phyloP scores from a whole-genome alignment of 1,139 yeast genomes.

The Debaryomyces fabryi region DNA sequence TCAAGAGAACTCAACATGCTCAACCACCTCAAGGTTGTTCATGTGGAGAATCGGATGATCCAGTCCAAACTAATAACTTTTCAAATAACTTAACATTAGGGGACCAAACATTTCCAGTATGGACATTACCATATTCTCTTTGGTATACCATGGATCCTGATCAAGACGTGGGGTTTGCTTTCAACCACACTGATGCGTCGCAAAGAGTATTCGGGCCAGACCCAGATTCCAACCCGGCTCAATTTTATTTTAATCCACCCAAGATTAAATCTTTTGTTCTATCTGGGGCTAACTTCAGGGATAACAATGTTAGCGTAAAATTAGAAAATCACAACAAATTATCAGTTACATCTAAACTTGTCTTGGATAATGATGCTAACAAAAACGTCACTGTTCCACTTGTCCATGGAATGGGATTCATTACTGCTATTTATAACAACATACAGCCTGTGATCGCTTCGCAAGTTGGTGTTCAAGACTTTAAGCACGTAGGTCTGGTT shows the following conservation, averaged over 20 bases:
- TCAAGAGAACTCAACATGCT: conserved; percentile 24
- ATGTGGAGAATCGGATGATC: conserved; percentile 22
- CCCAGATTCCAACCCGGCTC: conserved; percentile 38
- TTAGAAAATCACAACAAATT: conserved; percentile 37
- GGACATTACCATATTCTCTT: conserved; percentile 52
- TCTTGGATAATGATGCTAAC: conserved; percentile 16
- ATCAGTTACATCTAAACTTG: conserved; percentile 34
- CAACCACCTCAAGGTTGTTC: conserved; percentile 38
- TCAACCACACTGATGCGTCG: conserved; percentile 45
- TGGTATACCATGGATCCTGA: conserved; percentile 46
- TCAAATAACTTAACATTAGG: conserved; percentile 46
- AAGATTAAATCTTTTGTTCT: conserved; percentile 46
- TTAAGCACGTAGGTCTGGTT: conserved; percentile 20
- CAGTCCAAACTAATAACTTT: conserved; percentile 51
- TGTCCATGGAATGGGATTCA: conserved; percentile 69
- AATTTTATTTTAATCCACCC: conserved; percentile 51
- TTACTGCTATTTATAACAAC: conserved; percentile 61
- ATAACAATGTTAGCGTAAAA: conserved; percentile 22
- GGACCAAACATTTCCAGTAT: conserved; percentile 49
- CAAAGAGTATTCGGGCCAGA: conserved; percentile 52
- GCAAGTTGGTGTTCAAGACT: conserved; percentile 63
- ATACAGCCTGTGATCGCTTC: conserved; percentile 59
- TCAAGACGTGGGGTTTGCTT: conserved; percentile 44
- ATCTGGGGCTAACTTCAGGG: conserved; percentile 33
- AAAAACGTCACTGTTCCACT: conserved; percentile 35